Evolutionary conservation across 805 yeast genomes (phyloP), one percentile per base, ranked within the genome.

Genomic region (Wickerhamia fluorescens): DNA sequence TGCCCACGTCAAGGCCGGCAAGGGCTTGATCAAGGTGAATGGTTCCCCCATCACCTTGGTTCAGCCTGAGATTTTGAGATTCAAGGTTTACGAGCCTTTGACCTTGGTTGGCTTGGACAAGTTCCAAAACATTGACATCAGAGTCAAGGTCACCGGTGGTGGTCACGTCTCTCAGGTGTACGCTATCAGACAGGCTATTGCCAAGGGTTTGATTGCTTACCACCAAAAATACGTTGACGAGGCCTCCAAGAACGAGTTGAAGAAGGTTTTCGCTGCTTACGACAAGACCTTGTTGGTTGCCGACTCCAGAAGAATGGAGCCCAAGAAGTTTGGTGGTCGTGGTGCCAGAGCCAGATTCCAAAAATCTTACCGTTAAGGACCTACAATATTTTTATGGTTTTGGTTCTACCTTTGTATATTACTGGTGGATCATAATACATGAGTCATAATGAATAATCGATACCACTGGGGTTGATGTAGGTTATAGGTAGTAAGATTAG

Each of bases 301-400:
- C 59, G 98, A 92, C 72, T 76, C 96, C 58, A 87, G 98, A 84
- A 89, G 95, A 82, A 81, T 88, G 82, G 98, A 92, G 79, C 98
- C 98, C 81, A 92, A 92, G 96, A 92, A 92, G 80, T 92, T 92
- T 78, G 98, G 98, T 79, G 98, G 98, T 80, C 95, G 94, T 73
- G 98, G 98, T 85, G 98, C 98, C 75, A 92, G 98, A 78, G 92
- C 98, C 66, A 89, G 97, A 78, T 89, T 85, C 96, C 98, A 92
- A 81, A 92, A 92, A 73, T 92, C 98, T 69, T 92, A 92, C 92
- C 98, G 98, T 88, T 92, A 89, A 35, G 37, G 30, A 37, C n/a
- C n/a, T n/a, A n/a, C n/a, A n/a, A n/a, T n/a, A n/a, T 20, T 16
- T 17, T 28, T 33, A 20, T 33, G 14, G 22, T 25, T 22, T n/a